These are phyloP conservation scores for Fusarium scirpi DNA, from an alignment of 2,329 filamentous ascomycete species.

Conservation along the genomic window DNA sequence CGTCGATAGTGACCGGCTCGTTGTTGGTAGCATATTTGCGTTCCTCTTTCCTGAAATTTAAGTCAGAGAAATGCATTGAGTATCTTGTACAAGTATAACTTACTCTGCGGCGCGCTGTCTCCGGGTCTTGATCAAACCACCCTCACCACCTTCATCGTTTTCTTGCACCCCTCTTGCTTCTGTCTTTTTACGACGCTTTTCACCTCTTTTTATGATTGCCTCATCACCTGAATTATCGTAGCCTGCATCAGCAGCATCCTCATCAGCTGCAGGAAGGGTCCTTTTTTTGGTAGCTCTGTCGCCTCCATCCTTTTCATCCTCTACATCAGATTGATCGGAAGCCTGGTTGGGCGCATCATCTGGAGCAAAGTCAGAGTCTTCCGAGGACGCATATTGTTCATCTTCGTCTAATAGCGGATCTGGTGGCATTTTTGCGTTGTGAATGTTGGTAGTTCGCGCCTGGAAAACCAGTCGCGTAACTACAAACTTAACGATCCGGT, in stretches of 20 bases:
- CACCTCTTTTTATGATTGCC: constrained; percentile 72
- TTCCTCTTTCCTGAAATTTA: constrained; percentile 64
- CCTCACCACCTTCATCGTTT: constrained; percentile 68
- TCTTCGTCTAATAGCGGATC: constrained; percentile 61
- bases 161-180: constrained; percentile 52
- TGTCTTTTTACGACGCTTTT: constrained; percentile 63
- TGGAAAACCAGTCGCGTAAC: constrained; percentile 3
- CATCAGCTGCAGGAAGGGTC: constrained; percentile 32
- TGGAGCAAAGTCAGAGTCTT: constrained; percentile 80
- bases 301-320: constrained; percentile 56
- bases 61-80: constrained; percentile 22
- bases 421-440: constrained; percentile 55
- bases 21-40: constrained; percentile 63
- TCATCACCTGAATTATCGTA: constrained; percentile 81
- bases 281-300: constrained; percentile 46
- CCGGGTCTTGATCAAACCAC: constrained; percentile 77
- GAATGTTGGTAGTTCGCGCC: neutral
- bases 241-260: constrained; percentile 58
- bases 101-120: constrained; percentile 75
- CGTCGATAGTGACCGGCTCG: constrained; percentile 75
- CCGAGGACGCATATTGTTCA: constrained; percentile 74
- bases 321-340: constrained; percentile 65
- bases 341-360: constrained; percentile 63
- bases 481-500: neutral
- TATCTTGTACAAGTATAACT: constrained; percentile 37